Evolutionary conservation across 140 eudicot genomes (phyloP).

Genomic region (Anethum foeniculum): DNA sequence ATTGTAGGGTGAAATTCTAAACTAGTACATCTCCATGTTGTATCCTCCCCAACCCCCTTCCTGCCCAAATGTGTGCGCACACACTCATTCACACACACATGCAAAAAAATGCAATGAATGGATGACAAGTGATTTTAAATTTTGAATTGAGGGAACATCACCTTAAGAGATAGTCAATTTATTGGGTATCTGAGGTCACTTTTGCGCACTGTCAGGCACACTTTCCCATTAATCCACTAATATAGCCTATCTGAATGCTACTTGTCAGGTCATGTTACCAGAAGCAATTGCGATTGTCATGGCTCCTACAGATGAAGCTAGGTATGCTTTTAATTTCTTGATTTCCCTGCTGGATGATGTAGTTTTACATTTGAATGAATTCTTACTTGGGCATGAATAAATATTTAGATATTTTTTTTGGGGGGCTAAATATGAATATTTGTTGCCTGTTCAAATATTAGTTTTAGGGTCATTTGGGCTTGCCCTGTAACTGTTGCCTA

Average conservation of each 20-base stretch:
- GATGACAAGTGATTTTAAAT: neutral
- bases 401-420: too few relatives aligned
- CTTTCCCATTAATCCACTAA: neutral
- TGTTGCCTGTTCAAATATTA: neutral
- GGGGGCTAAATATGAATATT: too few relatives aligned
- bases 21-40: neutral
- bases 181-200: neutral
- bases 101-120: neutral
- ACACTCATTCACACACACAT: neutral
- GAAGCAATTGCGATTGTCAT: constrained; percentile 99
- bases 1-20: neutral
- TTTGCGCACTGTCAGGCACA: neutral
- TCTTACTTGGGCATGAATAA: neutral
- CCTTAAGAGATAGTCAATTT: neutral
- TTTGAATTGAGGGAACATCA: neutral
- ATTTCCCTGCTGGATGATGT: constrained; percentile 3
- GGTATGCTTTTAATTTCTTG: constrained; percentile 34
- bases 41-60: neutral
- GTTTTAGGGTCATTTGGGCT: neutral
- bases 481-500: neutral
- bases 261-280: constrained; percentile 83
- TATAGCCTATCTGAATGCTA: constrained; percentile 4
- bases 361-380: neutral
- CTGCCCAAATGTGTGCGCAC: neutral
- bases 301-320: constrained; percentile 93